Base-by-base conservation (phyloP, 305 asterid species). In the Fraxinus platypoda region DNA sequence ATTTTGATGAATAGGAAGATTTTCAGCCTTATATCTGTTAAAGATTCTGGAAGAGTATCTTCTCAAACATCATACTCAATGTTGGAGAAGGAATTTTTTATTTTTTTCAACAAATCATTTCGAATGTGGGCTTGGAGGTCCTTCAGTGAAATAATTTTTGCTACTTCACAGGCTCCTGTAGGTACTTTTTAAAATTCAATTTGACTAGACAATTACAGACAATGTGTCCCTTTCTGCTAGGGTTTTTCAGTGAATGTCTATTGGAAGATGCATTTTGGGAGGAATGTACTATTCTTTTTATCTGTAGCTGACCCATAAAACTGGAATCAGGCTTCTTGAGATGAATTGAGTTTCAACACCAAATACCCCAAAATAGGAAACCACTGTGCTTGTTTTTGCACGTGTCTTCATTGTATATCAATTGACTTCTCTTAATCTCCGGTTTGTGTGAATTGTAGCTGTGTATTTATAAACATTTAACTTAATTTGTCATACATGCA, bases 401-500 rank as follows among this genome's bases (percentile, higher is more conserved):
- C 33, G 64, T 8, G 25, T 59, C 52, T 54, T 74, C 41, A 17
- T n/a, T 72, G 74, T 57, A 79, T 26, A 21, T 31, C 84, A 26
- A 38, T 75, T 76, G 49, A 0, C 8, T 46, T 49, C 3, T 41
- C 74, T 30, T 52, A 15, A 70, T 78, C 64, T 75, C 77, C 31
- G 23, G 72, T 75, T 80, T 37, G 28, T 68, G 75, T 54, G 68
- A 38, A 72, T 37, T 28, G 31, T 71, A 43, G 34, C 34, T 38
- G 75, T 64, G 33, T 79, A 75, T 34, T 34, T 59, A 30, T 81
- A 37, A 54, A 23, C n/a, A n/a, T 21, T 37, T 34, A 33, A 68
- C 26, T 78, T 79, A 82, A 33, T 74, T 85, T 83, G 41, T 83
- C 81, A 68, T 85, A 41, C 54, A 77, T 85, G 64, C 82, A 81